Evolutionary conservation across 2,329 filamentous ascomycete genomes (phyloP), one percentile per base, ranked within the genome.

Genomic region (Neonectria ditissima): DNA sequence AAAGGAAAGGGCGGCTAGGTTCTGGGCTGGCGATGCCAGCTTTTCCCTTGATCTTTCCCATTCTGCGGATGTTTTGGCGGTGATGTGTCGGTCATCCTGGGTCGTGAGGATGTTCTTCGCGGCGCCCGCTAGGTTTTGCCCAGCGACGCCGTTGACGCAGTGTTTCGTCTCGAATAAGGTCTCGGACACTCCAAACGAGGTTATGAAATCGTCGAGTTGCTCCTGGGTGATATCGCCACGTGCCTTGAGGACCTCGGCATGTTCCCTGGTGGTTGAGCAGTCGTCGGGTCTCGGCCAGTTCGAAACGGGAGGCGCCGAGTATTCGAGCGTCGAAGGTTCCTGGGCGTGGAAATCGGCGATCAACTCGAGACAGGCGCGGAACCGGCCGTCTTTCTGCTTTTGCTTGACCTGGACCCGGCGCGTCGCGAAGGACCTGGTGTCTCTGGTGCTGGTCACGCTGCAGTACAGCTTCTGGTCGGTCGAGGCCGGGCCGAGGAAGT

Each of bases 391-490:
- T 0, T 78, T 69, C 18, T 76, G 76, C 24, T 72, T 66, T 59
- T 86, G 84, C 54, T 73, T 78, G 28, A 85, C 77, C 62, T 82
- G 76, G 4, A 86, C 79, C 4, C 80, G 75, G 2, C 82, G 76
- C 0, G 83, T 86, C 2, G 80, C 79, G 57, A 86, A 86, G 0
- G 81, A 81, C 14, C 80, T 76, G 1, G 84, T 85, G 52, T 81
- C 78, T 13, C 84, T 77, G 2, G 79, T 75, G 16, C 65, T 67
- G 18, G 74, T 72, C 2, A 83, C 80, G 3, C 65, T 75, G 54
- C 77, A 79, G 37, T 69, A 68, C 1, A 85, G 64, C 16, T 77
- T 78, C 20, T 77, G 73, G 26, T 81, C 78, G 0, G 75, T 81
- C 18, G 76, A 72, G 3, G 82, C 79, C 2, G 84, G 83, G 2